Conservation (phyloP, 2,329 filamentous ascomycete genomes). For the Fusarium devonianum region DNA sequence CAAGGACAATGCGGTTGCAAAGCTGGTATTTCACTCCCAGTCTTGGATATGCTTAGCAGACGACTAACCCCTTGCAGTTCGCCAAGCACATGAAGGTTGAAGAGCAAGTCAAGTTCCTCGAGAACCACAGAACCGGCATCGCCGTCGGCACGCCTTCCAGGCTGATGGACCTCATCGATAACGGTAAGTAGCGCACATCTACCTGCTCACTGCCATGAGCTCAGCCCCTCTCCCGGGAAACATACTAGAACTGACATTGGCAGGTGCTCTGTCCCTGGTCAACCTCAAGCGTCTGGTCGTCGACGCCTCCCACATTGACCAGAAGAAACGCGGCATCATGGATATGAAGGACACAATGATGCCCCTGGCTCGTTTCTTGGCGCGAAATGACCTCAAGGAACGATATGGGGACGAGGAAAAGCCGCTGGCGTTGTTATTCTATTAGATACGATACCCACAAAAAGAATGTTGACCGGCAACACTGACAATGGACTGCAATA, state of each 20-base stretch:
- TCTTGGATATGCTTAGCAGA: not conserved
- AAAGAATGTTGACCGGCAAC: slow-evolving; percentile 3
- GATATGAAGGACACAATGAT: slow-evolving; percentile 95
- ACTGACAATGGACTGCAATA: not conserved
- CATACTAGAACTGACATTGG: not conserved
- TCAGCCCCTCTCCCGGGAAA: not conserved
- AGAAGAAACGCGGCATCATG: slow-evolving; percentile 91
- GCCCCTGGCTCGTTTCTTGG: slow-evolving; percentile 78
- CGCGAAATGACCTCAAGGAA: slow-evolving; percentile 73
- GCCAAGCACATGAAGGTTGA: slow-evolving; percentile 97
- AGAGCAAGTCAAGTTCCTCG: slow-evolving; percentile 80
- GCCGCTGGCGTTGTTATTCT: slow-evolving; percentile 70
- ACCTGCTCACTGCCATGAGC: not conserved
- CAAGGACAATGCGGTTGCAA: slow-evolving; percentile 80
- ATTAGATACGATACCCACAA: slow-evolving; percentile 52
- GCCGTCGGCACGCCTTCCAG: slow-evolving; percentile 89
- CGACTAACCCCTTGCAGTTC: slow-evolving; percentile 59
- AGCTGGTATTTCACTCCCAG: slow-evolving; percentile 62
- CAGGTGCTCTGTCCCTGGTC: slow-evolving; percentile 72
- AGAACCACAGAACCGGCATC: slow-evolving; percentile 76
- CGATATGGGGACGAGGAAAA: slow-evolving; percentile 68
- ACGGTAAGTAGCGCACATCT: slow-evolving; percentile 68
- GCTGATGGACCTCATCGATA: slow-evolving; percentile 81
- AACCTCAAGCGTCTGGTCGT: slow-evolving; percentile 82
- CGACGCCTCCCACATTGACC: slow-evolving; percentile 91